Base-by-base conservation (phyloP, 148 eudicot genomes). In the Chenopodium album region DNA sequence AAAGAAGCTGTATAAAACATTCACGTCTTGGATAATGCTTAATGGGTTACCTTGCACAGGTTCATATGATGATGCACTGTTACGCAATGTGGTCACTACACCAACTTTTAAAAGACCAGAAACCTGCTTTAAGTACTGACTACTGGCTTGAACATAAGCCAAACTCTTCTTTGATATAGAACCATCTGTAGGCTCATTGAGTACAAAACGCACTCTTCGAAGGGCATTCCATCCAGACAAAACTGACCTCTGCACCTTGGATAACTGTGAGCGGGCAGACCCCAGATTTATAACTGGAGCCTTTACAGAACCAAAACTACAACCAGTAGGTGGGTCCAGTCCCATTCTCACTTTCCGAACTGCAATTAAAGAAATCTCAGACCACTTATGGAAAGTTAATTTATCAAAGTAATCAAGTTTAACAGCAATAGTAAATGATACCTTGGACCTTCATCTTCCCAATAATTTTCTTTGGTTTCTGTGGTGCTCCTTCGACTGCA, bases 381-480 rank as follows among this genome's bases (percentile, higher is more conserved):
- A 70, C 56, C 63, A 78, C 65, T 48, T 54, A 74, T 26, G 11
- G 56, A 63, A 71, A 73, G 46, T 22, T 29, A 50, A 50, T 11
- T 6, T 41, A 50, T 50, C 12, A 9, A 75, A 28, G 37, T 65
- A 44, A 52, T 48, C 19, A 52, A 64, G 34, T 32, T 28, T 60
- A 66, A 26, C 7, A 32, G 79, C 20, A 75, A 81, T 80, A 41
- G 47, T 26, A 63, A 34, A 62, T n/a, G 34, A 62, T 90, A 92
- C 98, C 98, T 92, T 94, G 96, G 80, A 94, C 96, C 88, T 94
- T 94, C 94, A 94, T 92, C 84, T 91, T 94, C 31, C 98, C 98
- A 79, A 94, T 85, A 84, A 94, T 90, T 85, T 94, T 92, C 86
- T 94, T 94, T 4, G 94, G 94, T 84, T 94, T 94, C 63, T 87